Evolutionary conservation across 148 eudicot genomes (phyloP).

Genomic region (Selenicereus undatus): DNA sequence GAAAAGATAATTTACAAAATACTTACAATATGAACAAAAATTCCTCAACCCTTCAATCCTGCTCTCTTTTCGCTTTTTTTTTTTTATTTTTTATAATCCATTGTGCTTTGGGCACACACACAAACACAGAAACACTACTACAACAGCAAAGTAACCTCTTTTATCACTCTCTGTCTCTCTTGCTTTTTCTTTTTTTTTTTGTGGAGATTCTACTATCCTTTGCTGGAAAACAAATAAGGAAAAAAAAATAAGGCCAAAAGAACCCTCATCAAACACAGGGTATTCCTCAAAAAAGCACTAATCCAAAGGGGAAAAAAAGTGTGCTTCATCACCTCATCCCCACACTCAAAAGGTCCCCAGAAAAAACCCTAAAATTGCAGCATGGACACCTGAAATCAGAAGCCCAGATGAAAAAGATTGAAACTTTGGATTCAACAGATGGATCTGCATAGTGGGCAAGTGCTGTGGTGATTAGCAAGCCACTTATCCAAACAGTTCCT

Average conservation of each 20-base stretch:
- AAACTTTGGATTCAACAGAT: constrained; percentile 16
- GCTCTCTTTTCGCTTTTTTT: neutral
- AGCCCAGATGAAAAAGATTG: constrained; percentile 3
- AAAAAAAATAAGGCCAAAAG: constrained; percentile 9
- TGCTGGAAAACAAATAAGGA: constrained; percentile 21
- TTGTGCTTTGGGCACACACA: constrained; percentile 22
- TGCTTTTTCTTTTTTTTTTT: neutral
- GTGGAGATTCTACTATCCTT: neutral
- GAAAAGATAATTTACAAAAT: neutral
- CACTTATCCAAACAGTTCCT: constrained; percentile 62
- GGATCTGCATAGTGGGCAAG: constrained; percentile 87
- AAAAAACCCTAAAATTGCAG: neutral
- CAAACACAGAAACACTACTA: neutral
- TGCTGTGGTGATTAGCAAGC: constrained; percentile 55
- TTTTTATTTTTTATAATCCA: neutral
- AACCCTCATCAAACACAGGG: constrained; percentile 15
- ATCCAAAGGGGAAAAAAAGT: neutral
- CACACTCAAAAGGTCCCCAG: too few relatives aligned
- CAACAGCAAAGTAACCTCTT: constrained; percentile 26
- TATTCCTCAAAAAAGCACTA: neutral
- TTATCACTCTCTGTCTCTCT: neutral
- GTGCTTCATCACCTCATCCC: neutral
- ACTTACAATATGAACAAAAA: constrained; percentile 13
- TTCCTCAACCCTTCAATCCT: constrained; percentile 22
- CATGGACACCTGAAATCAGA: neutral